Conservation (phyloP, 768 basidiomycete genomes). For the Mycena galericulata region DNA sequence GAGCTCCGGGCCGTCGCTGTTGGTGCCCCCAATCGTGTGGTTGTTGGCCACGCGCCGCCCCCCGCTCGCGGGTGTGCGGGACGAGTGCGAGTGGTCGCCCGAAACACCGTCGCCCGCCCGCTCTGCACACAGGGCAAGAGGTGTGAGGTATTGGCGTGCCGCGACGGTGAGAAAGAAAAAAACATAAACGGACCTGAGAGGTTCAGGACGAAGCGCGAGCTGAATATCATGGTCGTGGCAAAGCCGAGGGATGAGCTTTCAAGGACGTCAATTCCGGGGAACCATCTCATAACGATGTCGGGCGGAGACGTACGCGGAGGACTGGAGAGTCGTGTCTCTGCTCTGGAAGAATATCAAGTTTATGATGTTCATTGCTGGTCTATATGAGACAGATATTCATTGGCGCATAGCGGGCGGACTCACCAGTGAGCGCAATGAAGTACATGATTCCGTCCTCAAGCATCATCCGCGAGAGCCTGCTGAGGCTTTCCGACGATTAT, state of each 20-base stretch:
- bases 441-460: slow-evolving; percentile 25
- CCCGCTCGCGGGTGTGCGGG: slow-evolving; percentile 7
- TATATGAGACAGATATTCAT: neutral
- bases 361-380: slow-evolving; percentile 19
- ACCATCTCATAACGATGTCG: neutral
- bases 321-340: slow-evolving; percentile 11
- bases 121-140: slow-evolving; percentile 7
- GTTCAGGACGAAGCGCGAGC: slow-evolving; percentile 31
- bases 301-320: slow-evolving; percentile 1
- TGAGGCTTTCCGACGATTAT: neutral
- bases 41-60: slow-evolving; percentile 1
- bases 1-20: neutral
- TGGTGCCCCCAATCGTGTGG: neutral
- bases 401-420: neutral
- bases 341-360: slow-evolving; percentile 27
- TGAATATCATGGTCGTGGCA: slow-evolving; percentile 32
- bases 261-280: neutral
- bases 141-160: neutral
- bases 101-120: slow-evolving; percentile 24
- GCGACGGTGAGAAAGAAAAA: neutral
- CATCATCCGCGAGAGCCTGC: slow-evolving; percentile 17
- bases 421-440: slow-evolving; percentile 12
- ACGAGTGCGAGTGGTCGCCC: slow-evolving; percentile 14
- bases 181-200: slow-evolving; percentile 25
- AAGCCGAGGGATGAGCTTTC: slow-evolving; percentile 11